Evolutionary conservation across 805 yeast species (phyloP).

Genomic region (Candida montana): DNA sequence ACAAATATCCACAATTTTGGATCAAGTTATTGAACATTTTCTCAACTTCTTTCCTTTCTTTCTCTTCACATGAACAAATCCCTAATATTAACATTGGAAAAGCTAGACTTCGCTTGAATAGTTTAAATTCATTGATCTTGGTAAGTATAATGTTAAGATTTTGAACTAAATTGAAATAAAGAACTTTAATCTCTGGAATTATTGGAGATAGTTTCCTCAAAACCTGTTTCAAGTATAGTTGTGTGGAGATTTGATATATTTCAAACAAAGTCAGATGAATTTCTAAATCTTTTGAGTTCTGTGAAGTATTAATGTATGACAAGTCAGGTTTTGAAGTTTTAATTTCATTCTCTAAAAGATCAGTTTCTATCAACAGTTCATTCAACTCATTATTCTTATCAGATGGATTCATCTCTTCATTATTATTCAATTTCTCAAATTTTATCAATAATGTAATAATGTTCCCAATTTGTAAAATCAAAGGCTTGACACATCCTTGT

Average conservation of each 20-base stretch:
- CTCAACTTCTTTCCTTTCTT: slow-evolving; percentile 22
- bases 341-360: slow-evolving; percentile 38
- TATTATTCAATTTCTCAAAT: slow-evolving; percentile 10
- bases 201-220: slow-evolving; percentile 46
- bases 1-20: slow-evolving; percentile 29
- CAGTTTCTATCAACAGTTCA: slow-evolving; percentile 17
- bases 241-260: slow-evolving; percentile 49
- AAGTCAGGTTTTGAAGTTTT: slow-evolving; percentile 44
- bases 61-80: slow-evolving; percentile 21
- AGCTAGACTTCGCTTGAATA: slow-evolving; percentile 44
- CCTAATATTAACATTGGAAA: slow-evolving; percentile 37
- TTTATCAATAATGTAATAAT: slow-evolving; percentile 19
- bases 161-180: slow-evolving; percentile 42
- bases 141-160: slow-evolving; percentile 39
- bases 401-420: slow-evolving; percentile 10
- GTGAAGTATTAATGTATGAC: slow-evolving; percentile 15
- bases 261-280: slow-evolving; percentile 56
- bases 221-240: slow-evolving; percentile 49
- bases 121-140: slow-evolving; percentile 33
- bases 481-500: slow-evolving; percentile 25
- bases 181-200: slow-evolving; percentile 45
- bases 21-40: slow-evolving; percentile 24
- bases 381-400: slow-evolving; percentile 16
- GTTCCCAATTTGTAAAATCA: slow-evolving; percentile 22
- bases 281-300: slow-evolving; percentile 38